Evolutionary conservation across 768 basidiomycete species (phyloP), one percentile per base, ranked within the genome.

Genomic region (Amanita rimosa): DNA sequence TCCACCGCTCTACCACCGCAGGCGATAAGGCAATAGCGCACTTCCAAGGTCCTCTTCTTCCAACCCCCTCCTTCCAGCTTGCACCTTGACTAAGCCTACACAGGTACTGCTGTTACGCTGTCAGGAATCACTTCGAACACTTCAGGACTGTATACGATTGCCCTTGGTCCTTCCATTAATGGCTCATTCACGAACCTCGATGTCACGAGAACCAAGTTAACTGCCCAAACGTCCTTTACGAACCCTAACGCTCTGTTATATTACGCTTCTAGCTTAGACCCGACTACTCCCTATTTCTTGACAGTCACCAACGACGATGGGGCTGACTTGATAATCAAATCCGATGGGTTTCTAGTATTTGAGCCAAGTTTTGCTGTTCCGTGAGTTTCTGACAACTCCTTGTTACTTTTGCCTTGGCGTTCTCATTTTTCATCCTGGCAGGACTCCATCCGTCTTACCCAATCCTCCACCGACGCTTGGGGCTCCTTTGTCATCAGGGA

Each of bases 41-140:
- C 22, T 81, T 83, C 61, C 61, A 60, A 50, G 80, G 80, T 71
- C 58, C 55, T 11, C 36, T 24, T 27, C 70, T 66, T 43, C n/a
- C n/a, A n/a, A n/a, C n/a, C n/a, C n/a, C 21, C 47, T 48, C 36
- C 44, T 42, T 31, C 52, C 26, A 26, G 26, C 14, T 41, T 9
- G 10, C 6, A 16, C 37, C 19, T 19, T 11, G 19, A n/a, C 38
- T 39, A 22, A 48, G 17, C 17, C 19, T 6, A n/a, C 24, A 22
- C 50, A 86, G 86, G 85, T 26, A 73, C 76, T 8, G 71, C 84
- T 10, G 67, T 89, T 43, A 63, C 73, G 1, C 59, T 90, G 19
- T 69, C 63, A 40, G 87, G 87, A 7, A 68, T 71, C 35, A 79
- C 76, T 14, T 81, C 78, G 29, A 75, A 75, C 3, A 59, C 62